These are phyloP conservation scores for Suhomyces pyralidae DNA, from an alignment of 805 yeast genomes.

Conservation along the genomic window DNA sequence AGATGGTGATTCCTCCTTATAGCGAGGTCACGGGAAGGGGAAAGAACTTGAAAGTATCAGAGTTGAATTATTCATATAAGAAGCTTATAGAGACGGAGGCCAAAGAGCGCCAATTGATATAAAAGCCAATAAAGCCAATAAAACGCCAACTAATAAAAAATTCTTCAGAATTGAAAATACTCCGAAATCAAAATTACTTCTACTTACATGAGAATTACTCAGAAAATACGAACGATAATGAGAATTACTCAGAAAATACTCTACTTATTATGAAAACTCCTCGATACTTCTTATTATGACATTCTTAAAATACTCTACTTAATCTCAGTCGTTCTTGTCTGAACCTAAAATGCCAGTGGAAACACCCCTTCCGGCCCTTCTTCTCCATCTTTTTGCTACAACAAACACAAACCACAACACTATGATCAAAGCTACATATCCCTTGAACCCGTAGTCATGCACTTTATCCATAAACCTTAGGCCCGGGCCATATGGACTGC, in stretches of 20 bases:
- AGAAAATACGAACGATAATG: too few species aligned
- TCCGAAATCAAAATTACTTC: too few species aligned
- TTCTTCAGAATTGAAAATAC: too few species aligned
- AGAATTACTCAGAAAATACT: too few species aligned
- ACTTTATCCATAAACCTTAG: conserved; percentile 43
- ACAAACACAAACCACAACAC: conserved; percentile 9
- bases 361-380: conserved; percentile 1
- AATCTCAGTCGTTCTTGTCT: conserved; percentile 5
- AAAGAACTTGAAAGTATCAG: conserved; percentile 20
- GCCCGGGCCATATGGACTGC: conserved; percentile 40
- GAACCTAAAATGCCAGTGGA: conserved; percentile 3
- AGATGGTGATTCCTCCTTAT: conserved; percentile 50
- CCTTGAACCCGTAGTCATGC: conserved; percentile 44
- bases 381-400: conserved; percentile 1
- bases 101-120: conserved; percentile 14
- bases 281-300: too few species aligned
- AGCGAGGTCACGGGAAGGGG: conserved; percentile 46
- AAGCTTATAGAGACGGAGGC: conserved; percentile 38
- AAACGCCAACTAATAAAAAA: too few species aligned
- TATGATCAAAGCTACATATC: conserved; percentile 29
- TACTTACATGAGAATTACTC: too few species aligned
- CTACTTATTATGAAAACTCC: too few species aligned
- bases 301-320: too few species aligned
- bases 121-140: too few species aligned
- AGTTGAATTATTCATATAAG: conserved; percentile 30